These are phyloP conservation scores for Sistotremastrum suecicum DNA, from an alignment of 768 basidiomycete species.

Conservation along the genomic window DNA sequence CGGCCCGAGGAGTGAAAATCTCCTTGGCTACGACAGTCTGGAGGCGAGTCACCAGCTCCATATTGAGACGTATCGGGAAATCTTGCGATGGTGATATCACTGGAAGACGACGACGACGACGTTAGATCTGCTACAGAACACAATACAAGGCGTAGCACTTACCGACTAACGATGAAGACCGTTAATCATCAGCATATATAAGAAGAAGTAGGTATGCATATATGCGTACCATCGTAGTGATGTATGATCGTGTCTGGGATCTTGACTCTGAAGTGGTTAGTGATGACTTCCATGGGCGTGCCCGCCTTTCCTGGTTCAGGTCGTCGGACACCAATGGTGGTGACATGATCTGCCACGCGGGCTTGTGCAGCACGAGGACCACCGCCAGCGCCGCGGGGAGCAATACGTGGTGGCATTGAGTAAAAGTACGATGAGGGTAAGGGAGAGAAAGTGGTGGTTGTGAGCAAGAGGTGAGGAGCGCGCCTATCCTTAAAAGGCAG, in stretches of 20 bases:
- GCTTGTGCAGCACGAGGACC: conserved; percentile 12
- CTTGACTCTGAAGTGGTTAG: conserved; percentile 52
- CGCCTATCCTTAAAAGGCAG: not conserved
- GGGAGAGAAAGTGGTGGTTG: not conserved
- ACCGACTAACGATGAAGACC: conserved; percentile 24
- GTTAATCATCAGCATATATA: not conserved
- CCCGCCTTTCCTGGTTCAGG: conserved; percentile 51
- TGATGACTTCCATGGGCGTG: conserved; percentile 22
- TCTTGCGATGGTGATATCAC: conserved; percentile 61
- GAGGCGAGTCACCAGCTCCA: conserved; percentile 52
- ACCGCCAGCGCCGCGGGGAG: conserved; percentile 20
- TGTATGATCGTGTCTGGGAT: conserved; percentile 52
- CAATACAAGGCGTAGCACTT: conserved; percentile 11
- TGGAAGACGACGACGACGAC: conserved; percentile 10
- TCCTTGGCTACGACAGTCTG: conserved; percentile 43
- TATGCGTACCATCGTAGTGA: conserved; percentile 62
- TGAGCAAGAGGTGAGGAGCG: not conserved
- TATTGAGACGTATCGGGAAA: conserved; percentile 51
- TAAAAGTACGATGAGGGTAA: not conserved
- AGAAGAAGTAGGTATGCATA: not conserved
- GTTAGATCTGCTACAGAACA: not conserved
- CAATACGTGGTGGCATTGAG: conserved; percentile 9
- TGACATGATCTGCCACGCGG: conserved; percentile 23
- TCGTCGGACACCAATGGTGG: conserved; percentile 54
- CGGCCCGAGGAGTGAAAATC: conserved; percentile 61